Evolutionary conservation across 2,329 filamentous ascomycete species (phyloP), one percentile per base, ranked within the genome.

Genomic region (Westerdykella sp.): DNA sequence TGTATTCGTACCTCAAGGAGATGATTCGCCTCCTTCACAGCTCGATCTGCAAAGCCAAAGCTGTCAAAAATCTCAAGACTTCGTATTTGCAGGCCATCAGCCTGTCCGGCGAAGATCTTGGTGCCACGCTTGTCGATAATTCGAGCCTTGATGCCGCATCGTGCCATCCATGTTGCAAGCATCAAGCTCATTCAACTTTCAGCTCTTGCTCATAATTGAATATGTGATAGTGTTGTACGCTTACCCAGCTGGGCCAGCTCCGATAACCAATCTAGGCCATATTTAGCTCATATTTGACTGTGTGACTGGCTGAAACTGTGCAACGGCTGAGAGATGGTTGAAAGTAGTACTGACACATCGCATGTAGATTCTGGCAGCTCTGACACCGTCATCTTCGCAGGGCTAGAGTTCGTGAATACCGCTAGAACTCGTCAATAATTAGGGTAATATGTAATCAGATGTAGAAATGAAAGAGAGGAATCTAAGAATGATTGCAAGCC

Each of bases 11-110:
- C 78, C 68, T 84, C 83, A n/a, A 84, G 70, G 69, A 85, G 78
- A 56, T 81, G 80, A 56, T 84, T 84, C 11, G 78, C 74, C 53
- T 86, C 83, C 38, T 80, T 80, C 76, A 79, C 80, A 1, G 75
- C 76, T 4, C 76, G 69, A 49, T 86, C 76, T 2, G 72, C 80
- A 45, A 88, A 77, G 1, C 79, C 83, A 51, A 88, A 84, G 39
- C 77, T 80, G 53, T 88, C 68, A 41, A 72, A 69, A 12, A 72
- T 70, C 48, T 73, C 69, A 13, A 72, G 49, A 36, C 63, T 69
- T 23, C 69, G 66, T 22, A 62, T 58, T 51, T 71, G 67, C 6
- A 73, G 49, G 2, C 69, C 68, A 50, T 70, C 68, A 2, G 67
- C 69, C 48, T 70, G 68, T 5, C 67, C 68, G 13, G 60, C 52